Base-by-base conservation (phyloP, 495 filamentous ascomycete genomes). In the Xylaria telfairii region DNA sequence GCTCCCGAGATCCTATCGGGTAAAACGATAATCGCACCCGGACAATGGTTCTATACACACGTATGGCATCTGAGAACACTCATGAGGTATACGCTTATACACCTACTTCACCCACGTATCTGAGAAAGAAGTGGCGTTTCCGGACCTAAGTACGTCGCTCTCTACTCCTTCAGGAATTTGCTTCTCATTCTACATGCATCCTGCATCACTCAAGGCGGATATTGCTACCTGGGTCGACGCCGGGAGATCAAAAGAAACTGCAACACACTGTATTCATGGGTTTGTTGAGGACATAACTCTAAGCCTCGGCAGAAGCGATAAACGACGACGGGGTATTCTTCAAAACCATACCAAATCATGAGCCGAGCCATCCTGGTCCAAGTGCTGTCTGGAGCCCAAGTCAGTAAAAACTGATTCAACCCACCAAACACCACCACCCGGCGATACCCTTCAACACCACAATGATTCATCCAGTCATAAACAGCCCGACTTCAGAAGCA, bases 201-300 rank as follows among this genome's bases (percentile, higher is more conserved):
- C n/a, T n/a, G n/a, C n/a, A n/a, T n/a, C n/a, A n/a, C n/a, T n/a
- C n/a, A n/a, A 57, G 30, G 28, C 8, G 34, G 30, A 9, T n/a
- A n/a, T n/a, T n/a, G n/a, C n/a, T n/a, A n/a, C n/a, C 24, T n/a
- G 13, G 30, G 54, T 12, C 41, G 34, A 28, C 12, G 49, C 42
- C 39, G 37, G 1, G n/a, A 39, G 10, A 60, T 19, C n/a, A 37
- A 26, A 61, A n/a, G n/a, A 39, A 61, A 49, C 2, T 44, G n/a
- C 54, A 44, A 60, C 51, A 60, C 67, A 51, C 67, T 34, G 26
- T 61, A 60, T 61, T 68, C 42, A 61, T 68, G 44, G 57, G 26
- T 49, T 63, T 24, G 28, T 28, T 19, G 30, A 49, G 41, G 9
- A n/a, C n/a, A 28, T 49, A 51, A 51, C 56, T 53, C 34, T 12